Percentiles rank a stretch among this genome's conserved stretches.
Evolutionary conservation across 1,139 yeast genomes (phyloP).

Genomic region (Debaryomyces fabryi): DNA sequence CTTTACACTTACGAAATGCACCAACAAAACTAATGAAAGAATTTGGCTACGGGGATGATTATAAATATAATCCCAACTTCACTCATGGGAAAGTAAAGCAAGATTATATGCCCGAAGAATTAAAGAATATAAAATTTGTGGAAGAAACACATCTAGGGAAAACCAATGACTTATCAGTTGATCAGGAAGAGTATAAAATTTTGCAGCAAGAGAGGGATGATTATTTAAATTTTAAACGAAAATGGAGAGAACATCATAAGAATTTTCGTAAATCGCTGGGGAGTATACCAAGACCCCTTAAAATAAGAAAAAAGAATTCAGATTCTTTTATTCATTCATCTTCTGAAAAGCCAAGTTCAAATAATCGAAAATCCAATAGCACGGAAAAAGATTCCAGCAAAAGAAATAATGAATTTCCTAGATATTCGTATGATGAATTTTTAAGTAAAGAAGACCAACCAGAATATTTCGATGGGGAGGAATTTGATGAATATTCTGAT

Average conservation of each 20-base stretch:
- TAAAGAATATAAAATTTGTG: constrained; percentile 37
- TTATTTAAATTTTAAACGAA: constrained; percentile 31
- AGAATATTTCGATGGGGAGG: constrained; percentile 41
- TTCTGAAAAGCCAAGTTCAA: neutral
- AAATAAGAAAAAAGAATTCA: neutral
- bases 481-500: constrained; percentile 35
- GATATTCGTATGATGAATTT: constrained; percentile 39
- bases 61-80: constrained; percentile 85
- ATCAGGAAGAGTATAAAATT: constrained; percentile 21
- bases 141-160: constrained; percentile 42
- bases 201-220: constrained; percentile 28
- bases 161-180: constrained; percentile 30
- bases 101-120: constrained; percentile 62
- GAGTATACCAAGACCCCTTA: neutral
- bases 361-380: neutral
- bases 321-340: neutral
- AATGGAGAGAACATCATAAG: constrained; percentile 14
- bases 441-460: constrained; percentile 42
- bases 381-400: constrained; percentile 5
- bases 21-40: constrained; percentile 91
- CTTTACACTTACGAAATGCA: constrained; percentile 86
- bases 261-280: constrained; percentile 4
- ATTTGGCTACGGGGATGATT: constrained; percentile 79
- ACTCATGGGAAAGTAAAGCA: constrained; percentile 74
- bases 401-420: neutral